A percentile compares a stretch with the other conserved stretches of the same genome.
These are phyloP conservation scores for Penicillium angulare DNA, from an alignment of 495 filamentous ascomycete genomes.

Conservation along the genomic window DNA sequence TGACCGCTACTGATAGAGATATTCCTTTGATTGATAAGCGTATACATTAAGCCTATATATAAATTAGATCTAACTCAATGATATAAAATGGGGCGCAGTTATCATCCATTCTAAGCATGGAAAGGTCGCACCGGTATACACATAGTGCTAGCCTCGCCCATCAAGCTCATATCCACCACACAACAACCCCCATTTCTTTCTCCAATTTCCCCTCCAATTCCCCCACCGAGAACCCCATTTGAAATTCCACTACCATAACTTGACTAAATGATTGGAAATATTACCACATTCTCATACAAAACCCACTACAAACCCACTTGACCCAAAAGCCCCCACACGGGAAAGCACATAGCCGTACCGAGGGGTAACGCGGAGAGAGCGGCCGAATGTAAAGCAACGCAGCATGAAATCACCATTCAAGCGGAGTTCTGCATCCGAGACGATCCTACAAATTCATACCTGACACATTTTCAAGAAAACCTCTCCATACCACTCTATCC, in stretches of 20 bases:
- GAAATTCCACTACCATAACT: neutral
- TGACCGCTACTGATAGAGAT: no score
- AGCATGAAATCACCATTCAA: slow-evolving; percentile 3
- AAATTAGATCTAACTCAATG: no score
- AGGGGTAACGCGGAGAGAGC: slow-evolving; percentile 13
- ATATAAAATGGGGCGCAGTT: no score
- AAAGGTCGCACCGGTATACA: no score
- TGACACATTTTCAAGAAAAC: neutral
- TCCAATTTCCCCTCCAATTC: neutral
- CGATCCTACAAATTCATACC: no score
- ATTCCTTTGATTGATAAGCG: no score
- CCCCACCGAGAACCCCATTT: neutral
- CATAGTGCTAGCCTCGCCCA: no score
- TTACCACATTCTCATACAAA: neutral
- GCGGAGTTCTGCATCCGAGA: no score
- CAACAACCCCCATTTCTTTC: no score
- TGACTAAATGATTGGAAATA: neutral
- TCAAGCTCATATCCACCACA: no score
- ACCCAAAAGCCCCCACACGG: slow-evolving; percentile 11
- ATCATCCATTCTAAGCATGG: no score
- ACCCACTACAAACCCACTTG: neutral
- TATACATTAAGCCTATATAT: no score
- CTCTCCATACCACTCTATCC: neutral
- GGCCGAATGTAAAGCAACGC: neutral
- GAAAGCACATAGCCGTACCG: slow-evolving; percentile 23